Base-by-base conservation (phyloP, 2,329 filamentous ascomycete genomes). In the Pseudocercospora macadamiae region DNA sequence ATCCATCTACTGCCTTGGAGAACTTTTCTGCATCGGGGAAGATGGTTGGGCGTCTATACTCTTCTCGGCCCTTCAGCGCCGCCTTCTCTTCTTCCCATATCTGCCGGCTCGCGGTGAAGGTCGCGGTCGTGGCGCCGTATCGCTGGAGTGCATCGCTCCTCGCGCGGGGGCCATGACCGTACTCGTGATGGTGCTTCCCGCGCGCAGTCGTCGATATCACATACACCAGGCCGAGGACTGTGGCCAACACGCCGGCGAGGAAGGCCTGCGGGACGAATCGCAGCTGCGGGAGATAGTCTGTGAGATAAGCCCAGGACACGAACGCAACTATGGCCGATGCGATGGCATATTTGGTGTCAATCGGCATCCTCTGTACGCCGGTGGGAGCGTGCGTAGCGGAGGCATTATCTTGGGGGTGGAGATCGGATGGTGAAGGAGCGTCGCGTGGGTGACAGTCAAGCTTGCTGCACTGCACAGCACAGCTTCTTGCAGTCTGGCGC, bases 241-340 rank as follows among this genome's bases (percentile, higher is more conserved):
- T 78, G 21, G 79, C 70, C 63, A 88, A 67, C 64, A 83, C 78
- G 65, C 95, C 93, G 65, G 84, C 77, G 65, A 89, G 79, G 74
- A 97, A 91, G 68, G 93, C 91, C 76, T 96, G 90, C 69, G 89
- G 90, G 39, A 90, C 82, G 83, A 90, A 96, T 74, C 91, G 91
- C 66, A 97, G 80, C 60, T 86, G 79, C 26, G 93, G 92, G 69
- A 92, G 81, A 87, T 89, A 96, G 78, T 89, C 87, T 66, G 91
- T 88, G 60, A 89, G 83, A 74, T 93, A 88, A 63, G 90, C 90
- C 93, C 93, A 97, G 73, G 91, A 88, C 74, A 97, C 80, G 76
- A 96, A 91, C 74, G 82, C 83, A 75, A 83, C 86, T 73, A 89
- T 75, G 74, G 82, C 83, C 74, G 86, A 86, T 76, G 89, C 75